Percentiles rank a stretch among this genome's conserved stretches.
phyloP scores from a whole-genome alignment of 1,284 basidiomycete species.

The Boletus semigastroideus region DNA sequence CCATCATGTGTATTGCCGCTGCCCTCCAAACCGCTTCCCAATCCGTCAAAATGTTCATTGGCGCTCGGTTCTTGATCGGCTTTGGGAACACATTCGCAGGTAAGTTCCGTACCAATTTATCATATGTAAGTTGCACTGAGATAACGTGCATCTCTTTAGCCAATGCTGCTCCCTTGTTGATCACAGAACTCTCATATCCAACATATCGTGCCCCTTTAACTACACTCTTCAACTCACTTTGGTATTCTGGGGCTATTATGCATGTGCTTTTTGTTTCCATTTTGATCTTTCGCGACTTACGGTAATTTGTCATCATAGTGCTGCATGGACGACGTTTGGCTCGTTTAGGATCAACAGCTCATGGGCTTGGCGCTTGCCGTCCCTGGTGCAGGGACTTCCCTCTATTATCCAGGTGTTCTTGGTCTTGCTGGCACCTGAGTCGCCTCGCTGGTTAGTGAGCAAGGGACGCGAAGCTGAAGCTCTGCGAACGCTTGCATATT shows the following conservation, averaged over 20 bases:
- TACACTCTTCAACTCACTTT: slow-evolving; percentile 74
- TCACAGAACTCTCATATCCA: slow-evolving; percentile 78
- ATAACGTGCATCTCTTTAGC: slow-evolving; percentile 29
- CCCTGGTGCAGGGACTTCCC: slow-evolving; percentile 63
- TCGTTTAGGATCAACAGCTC: slow-evolving; percentile 63
- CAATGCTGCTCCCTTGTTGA: slow-evolving; percentile 71
- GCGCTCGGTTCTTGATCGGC: slow-evolving; percentile 77
- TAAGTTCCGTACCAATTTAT: slow-evolving; percentile 23
- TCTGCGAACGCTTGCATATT: slow-evolving; percentile 65
- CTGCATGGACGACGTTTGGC: slow-evolving; percentile 76
- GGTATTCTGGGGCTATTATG: slow-evolving; percentile 77
- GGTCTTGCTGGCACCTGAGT: slow-evolving; percentile 66
- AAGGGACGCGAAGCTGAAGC: slow-evolving; percentile 66
- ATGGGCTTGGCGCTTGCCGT: slow-evolving; percentile 79
- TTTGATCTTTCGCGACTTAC: neutral
- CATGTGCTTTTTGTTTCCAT: slow-evolving; percentile 31
- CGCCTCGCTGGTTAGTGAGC: slow-evolving; percentile 68
- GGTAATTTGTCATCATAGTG: slow-evolving; percentile 36
- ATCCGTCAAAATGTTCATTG: slow-evolving; percentile 80
- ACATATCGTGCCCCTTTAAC: slow-evolving; percentile 72
- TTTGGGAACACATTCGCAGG: slow-evolving; percentile 77
- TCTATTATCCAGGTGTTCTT: slow-evolving; percentile 63
- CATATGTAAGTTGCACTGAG: neutral
- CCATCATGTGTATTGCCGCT: slow-evolving; percentile 64
- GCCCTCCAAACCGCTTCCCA: slow-evolving; percentile 70